These are phyloP conservation scores for Peronospora farinosa DNA, from an alignment of 352 stramenopile species.

Conservation along the genomic window DNA sequence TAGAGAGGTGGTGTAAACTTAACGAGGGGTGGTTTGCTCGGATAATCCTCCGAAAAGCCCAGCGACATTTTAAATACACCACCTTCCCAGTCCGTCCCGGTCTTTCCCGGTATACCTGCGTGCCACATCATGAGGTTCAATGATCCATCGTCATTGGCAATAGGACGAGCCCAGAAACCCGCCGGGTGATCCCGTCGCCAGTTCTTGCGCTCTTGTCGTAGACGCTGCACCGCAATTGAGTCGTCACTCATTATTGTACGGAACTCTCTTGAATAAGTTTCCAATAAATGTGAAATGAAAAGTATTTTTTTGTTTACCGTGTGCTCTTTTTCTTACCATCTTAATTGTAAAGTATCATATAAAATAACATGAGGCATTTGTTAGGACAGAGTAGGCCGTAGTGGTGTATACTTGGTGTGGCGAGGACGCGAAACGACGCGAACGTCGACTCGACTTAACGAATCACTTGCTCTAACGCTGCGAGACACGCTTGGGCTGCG, in stretches of 20 bases:
- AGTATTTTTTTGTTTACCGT: not conserved
- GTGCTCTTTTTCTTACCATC: conserved; percentile 10
- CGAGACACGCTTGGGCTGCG: conserved; percentile 42
- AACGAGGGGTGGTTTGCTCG: conserved; percentile 95
- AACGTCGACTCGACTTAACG: conserved; percentile 1
- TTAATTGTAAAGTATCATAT: not conserved
- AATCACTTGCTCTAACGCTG: conserved; percentile 29
- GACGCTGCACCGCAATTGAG: conserved; percentile 86
- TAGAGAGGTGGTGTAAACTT: conserved; percentile 97
- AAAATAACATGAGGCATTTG: conserved; percentile 3
- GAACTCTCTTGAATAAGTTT: not conserved
- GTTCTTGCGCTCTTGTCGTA: conserved; percentile 91
- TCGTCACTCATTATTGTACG: conserved; percentile 66
- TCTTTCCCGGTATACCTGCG: conserved; percentile 93
- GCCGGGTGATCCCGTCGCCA: conserved; percentile 92
- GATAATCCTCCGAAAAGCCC: conserved; percentile 96
- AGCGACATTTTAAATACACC: conserved; percentile 96
- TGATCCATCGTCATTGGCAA: conserved; percentile 89
- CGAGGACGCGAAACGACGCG: conserved; percentile 17
- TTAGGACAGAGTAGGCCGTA: conserved; percentile 7
- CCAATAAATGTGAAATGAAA: not conserved
- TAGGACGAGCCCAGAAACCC: conserved; percentile 95
- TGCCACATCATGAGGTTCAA: conserved; percentile 97
- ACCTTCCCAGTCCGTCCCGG: conserved; percentile 94
- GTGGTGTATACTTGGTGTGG: conserved; percentile 6